Evolutionary conservation across 2,329 filamentous ascomycete genomes (phyloP).

Genomic region (Xylariaceae sp.): DNA sequence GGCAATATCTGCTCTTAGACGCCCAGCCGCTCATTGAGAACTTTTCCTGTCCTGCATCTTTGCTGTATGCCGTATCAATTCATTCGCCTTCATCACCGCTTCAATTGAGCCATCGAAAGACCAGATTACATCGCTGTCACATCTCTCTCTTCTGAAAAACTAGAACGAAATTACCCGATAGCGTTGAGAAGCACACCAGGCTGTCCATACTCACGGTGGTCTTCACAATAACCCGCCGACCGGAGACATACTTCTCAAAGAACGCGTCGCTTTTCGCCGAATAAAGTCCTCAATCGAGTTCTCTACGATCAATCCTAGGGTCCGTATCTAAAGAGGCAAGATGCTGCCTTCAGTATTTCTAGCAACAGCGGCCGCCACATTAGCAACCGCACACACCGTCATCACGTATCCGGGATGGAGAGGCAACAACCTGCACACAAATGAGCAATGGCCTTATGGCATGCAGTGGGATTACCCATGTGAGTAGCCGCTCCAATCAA

Average conservation of each 20-base stretch:
- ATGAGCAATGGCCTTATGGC: conserved; percentile 75
- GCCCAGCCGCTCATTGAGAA: conserved; percentile 16
- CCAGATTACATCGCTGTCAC: not conserved
- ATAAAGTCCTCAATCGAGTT: not conserved
- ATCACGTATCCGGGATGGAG: conserved; percentile 83
- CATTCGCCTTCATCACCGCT: not conserved
- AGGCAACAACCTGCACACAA: conserved; percentile 80
- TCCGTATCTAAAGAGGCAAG: conserved; percentile 15
- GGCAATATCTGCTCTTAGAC: conserved; percentile 16
- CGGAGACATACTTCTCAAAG: too few species aligned
- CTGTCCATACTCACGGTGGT: not conserved
- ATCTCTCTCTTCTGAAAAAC: not conserved
- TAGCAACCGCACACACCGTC: conserved; percentile 68
- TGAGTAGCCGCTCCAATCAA: conserved; percentile 44
- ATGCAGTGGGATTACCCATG: conserved; percentile 97
- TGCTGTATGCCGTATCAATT: not conserved
- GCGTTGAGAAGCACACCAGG: not conserved
- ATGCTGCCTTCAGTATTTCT: conserved; percentile 48
- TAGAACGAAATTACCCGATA: not conserved
- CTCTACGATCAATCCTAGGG: not conserved
- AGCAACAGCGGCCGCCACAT: conserved; percentile 43
- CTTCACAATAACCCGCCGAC: not conserved
- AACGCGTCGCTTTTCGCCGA: not conserved
- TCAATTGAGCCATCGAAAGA: not conserved
- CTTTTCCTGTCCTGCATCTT: conserved; percentile 5